Evolutionary conservation across 345 rosid species (phyloP).

Genomic region (Pseudoturritis turrita): DNA sequence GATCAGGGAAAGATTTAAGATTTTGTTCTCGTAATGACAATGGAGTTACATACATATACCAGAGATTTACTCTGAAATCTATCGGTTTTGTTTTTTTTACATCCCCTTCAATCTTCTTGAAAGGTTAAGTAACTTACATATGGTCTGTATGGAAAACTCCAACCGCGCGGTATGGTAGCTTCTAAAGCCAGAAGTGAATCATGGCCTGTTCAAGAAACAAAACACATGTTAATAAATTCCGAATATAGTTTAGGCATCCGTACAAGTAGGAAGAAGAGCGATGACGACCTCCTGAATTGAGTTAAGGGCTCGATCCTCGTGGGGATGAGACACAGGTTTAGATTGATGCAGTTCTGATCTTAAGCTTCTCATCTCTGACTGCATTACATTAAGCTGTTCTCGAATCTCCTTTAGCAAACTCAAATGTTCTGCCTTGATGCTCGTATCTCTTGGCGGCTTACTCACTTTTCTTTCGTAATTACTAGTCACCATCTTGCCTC

Average conservation of each 20-base stretch:
- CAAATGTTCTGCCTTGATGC: constrained; percentile 35
- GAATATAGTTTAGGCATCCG: neutral
- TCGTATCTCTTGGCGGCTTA: constrained; percentile 32
- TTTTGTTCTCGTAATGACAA: constrained; percentile 7
- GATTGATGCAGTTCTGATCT: constrained; percentile 34
- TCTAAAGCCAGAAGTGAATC: constrained; percentile 76
- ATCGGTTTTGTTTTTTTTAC: constrained; percentile 12
- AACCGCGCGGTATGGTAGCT: neutral
- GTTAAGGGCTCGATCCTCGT: constrained; percentile 28
- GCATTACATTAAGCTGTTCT: constrained; percentile 61
- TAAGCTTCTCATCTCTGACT: constrained; percentile 49
- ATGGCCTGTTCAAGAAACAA: constrained; percentile 56
- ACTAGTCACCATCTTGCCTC: constrained; percentile 40
- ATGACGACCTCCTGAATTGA: constrained; percentile 26
- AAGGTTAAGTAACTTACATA: constrained; percentile 7
- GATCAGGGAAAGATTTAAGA: neutral
- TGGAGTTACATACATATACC: constrained; percentile 14
- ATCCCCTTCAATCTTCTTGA: neutral
- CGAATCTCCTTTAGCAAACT: constrained; percentile 57
- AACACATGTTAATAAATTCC: neutral
- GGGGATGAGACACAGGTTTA: constrained; percentile 27
- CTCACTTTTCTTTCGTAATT: constrained; percentile 32
- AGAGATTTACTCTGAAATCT: constrained; percentile 2
- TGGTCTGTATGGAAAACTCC: neutral
- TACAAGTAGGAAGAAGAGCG: neutral